Base-by-base conservation (phyloP, 306 rosid species). In the Begonia loranthoides region DNA sequence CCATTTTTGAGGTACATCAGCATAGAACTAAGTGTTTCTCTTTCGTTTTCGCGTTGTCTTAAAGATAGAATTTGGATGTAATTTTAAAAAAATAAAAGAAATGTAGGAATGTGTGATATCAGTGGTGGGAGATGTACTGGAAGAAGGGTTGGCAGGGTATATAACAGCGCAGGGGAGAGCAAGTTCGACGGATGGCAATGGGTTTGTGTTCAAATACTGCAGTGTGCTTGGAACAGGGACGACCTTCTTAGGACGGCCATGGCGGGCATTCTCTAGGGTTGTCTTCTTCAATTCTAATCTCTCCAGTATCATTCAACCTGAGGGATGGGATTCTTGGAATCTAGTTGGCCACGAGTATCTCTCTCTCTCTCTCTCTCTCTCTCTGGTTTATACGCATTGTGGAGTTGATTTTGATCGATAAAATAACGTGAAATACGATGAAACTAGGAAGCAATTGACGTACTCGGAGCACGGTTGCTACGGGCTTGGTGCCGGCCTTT, bases 81-180 rank as follows among this genome's bases (percentile, higher is more conserved):
- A 4, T 28, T 44, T 11, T 0, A 44, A 11, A 44, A 16, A 48
- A 48, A 50, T 9, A 50, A 17, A 50, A 17, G 13, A 17, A n/a
- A 22, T 45, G 9, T 6, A 88, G 97, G 52, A 22, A 4, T 84
- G 97, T 72, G 17, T 51, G 2, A 73, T 87, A 52, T 67, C 77
- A 6, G 86, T 77, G 21, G 43, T 45, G 17, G 84, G 73, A 3
- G 56, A 52, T 4, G 55, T 54, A n/a, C 58, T 79, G 1, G 82
- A 44, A 24, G 40, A 38, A 10, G 95, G 77, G 0, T 2, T 56
- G 4, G 5, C 56, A 13, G 85, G 93, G 0, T 70, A 9, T 16
- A 77, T 89, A 53, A 84, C 97, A 41, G 95, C 97, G 44, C 97
- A 89, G 17, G 97, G 81, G 17, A 77, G 95, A 65, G 21, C 48